A percentile compares a stretch with the other conserved stretches of the same genome.
These are phyloP conservation scores for Pseudonitzschia delicatissima DNA, from an alignment of 108 stramenopile species.

Conservation along the genomic window DNA sequence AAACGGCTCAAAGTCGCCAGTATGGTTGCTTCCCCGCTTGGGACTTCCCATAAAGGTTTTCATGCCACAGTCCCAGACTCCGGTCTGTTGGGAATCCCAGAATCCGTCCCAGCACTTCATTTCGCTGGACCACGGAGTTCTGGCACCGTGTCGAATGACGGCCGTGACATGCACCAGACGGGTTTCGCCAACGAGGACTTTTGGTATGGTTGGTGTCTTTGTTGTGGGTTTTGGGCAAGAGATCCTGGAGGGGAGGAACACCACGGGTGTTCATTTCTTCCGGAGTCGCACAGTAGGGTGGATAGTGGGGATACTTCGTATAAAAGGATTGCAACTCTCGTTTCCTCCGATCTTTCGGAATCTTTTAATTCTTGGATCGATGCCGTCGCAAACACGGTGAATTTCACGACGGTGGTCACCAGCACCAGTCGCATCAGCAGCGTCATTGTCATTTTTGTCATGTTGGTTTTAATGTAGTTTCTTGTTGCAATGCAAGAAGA, in stretches of 20 bases:
- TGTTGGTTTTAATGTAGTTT: too few species aligned
- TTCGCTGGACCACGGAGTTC: conserved; percentile 54
- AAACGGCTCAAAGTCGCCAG: conserved; percentile 12
- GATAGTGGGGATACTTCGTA: conserved; percentile 46
- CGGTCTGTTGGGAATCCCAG: conserved; percentile 39
- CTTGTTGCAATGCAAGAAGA: too few species aligned
- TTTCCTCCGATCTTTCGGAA: too few species aligned
- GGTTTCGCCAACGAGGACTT: conserved; percentile 20
- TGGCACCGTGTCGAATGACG: conserved; percentile 76
- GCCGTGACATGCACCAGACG: conserved; percentile 71
- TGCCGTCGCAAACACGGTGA: not conserved
- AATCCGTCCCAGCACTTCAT: conserved; percentile 41
- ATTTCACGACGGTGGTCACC: not conserved
- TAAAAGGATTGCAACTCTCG: conserved; percentile 20
- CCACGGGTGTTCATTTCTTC: conserved; percentile 50
- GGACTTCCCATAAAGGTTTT: conserved; percentile 57
- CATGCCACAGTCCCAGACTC: conserved; percentile 68
- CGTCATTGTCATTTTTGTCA: too few species aligned
- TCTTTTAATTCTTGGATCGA: too few species aligned
- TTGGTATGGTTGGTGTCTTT: not conserved
- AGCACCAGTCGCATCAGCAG: not conserved
- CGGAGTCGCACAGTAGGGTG: conserved; percentile 74
- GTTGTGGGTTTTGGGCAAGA: not conserved
- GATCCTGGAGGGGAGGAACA: conserved; percentile 53
- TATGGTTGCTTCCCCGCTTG: too few species aligned